Evolutionary conservation across 257 asterid species (phyloP), one percentile per base, ranked within the genome.

Genomic region (Coffea eugenioides): DNA sequence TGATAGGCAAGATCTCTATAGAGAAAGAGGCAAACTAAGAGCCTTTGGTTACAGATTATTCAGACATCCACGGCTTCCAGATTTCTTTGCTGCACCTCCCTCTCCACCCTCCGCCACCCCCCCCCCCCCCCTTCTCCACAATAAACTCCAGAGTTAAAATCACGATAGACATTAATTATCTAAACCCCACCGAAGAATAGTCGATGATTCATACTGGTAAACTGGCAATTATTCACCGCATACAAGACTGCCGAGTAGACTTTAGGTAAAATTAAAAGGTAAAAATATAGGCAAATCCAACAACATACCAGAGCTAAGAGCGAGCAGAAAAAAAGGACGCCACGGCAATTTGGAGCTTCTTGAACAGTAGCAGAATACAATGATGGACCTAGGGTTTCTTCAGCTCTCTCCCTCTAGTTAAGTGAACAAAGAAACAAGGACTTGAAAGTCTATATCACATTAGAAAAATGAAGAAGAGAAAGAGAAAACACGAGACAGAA

Each of bases 341-440:
- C 10, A 27, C 11, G 31, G 3, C 76, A 39, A 69, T 69, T 78
- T 45, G 21, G 43, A 41, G n/a, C 67, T n/a, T 51, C 69, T 41
- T 8, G 61, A 78, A 31, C 77, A 39, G n/a, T 62, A 16, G 77
- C 71, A 16, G 77, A 6, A 34, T 13, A 4, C 62, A 59, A 39
- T 54, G 77, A 10, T 27, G 62, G 31, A 56, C 41, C 77, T 56
- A 69, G 81, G 81, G 77, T 78, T 77, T 78, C 48, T 69, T 69
- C 11, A 9, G 41, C 68, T 45, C 41, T 57, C 74, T 65, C 69
- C 25, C 43, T 20, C 54, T 69, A 75, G 61, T 59, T 27, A 4
- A 21, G 48, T 23, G 46, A 70, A 20, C n/a, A 36, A 43, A 3
- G 8, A 67, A 78, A 43, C 23, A 27, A 6, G 5, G 45, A 43